Evolutionary conservation across 176 grass and related monocot genomes (phyloP), one percentile per base, ranked within the genome.

Genomic region (Rhynchospora pubera): DNA sequence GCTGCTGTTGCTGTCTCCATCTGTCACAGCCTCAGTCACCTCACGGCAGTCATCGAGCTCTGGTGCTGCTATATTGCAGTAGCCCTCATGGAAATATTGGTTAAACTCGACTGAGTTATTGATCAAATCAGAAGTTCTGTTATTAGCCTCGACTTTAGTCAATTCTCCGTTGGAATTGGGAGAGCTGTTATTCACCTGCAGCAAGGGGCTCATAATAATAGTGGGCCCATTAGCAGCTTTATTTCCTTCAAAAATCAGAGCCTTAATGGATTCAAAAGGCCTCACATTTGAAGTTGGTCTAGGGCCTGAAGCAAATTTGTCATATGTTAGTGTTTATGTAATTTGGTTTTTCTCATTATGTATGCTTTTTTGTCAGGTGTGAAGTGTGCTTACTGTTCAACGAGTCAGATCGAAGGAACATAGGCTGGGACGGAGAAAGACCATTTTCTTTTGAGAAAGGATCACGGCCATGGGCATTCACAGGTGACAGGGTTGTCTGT

Each of bases 1-100:
- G 97, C 91, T 95, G 89, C 92, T 93, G 97, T 78, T 99, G 91
- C 92, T 95, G 92, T 99, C 97, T 87, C 90, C 94, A 84, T 97
- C 94, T 85, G 88, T 97, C 91, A 94, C 94, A 97, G 94, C 94
- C 84, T 99, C 97, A 95, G 92, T 93, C 88, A 93, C 92, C 91
- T 96, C 97, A 95, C 92, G 87, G 92, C 97, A 90, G 91, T 95
- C 97, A 95, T 99, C 87, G 91, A 99, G 92, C 86, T 91, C 96
- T 79, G 48, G 72, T 55, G 32, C 78, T 80, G 92, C 92, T 93
- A 93, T 89, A 89, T 99, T 99, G 93, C 97, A 99, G 88, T 99
- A 99, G 91, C 97, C 93, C 87, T 93, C 97, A 57, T 95, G 83
- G 91, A 99, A 99, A 95, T 86, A 99, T 65, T 99, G 91, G 93